Conservation (phyloP, 768 basidiomycete species). For the Mycena leptocephala region DNA sequence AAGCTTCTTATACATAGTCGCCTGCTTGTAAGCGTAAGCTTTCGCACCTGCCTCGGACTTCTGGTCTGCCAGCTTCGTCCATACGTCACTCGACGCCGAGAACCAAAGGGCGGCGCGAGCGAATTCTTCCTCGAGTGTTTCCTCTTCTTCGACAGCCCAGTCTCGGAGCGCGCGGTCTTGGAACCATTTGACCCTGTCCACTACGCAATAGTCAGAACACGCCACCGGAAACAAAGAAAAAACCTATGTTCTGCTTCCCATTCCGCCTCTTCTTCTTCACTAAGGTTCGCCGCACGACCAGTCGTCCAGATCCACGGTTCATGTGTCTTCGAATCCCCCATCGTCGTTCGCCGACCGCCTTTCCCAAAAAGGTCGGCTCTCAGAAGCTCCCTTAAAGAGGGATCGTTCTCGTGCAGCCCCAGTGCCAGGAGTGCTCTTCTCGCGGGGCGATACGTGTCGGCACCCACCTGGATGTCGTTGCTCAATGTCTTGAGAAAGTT, state of each 20-base stretch:
- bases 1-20: too few species aligned
- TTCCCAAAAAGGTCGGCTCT: neutral
- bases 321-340: neutral
- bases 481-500: too few species aligned
- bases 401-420: neutral
- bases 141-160: constrained; percentile 19
- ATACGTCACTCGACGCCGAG: neutral
- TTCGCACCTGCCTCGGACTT: too few species aligned
- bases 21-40: too few species aligned
- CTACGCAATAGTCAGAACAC: neutral
- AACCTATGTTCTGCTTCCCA: neutral
- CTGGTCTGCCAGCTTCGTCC: neutral
- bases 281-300: too few species aligned
- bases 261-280: neutral
- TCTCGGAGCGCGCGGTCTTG: too few species aligned
- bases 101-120: neutral
- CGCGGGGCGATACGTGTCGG: neutral
- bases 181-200: constrained; percentile 32
- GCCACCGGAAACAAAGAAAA: neutral
- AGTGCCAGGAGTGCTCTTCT: neutral
- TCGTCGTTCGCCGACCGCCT: neutral
- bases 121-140: constrained; percentile 31
- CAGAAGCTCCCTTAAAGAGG: neutral
- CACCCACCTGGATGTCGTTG: too few species aligned
- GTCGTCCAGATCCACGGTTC: constrained; percentile 10